A percentile compares a stretch with the other conserved stretches of the same genome.
Evolutionary conservation across 495 filamentous ascomycete species (phyloP).

Genomic region (Neurospora sp.): DNA sequence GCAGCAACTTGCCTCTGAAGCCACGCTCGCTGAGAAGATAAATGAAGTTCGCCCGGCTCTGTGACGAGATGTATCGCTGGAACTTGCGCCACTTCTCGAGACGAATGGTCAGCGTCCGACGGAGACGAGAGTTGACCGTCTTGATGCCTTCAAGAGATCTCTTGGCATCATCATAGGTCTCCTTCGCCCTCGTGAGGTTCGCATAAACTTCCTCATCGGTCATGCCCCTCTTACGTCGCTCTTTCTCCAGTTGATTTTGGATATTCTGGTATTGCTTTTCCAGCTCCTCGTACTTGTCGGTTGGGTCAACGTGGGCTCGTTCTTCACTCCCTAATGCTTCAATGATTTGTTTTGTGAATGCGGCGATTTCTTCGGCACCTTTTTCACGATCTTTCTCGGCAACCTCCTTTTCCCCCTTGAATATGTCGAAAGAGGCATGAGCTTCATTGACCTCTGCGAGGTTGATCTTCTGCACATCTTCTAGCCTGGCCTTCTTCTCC

Average conservation of each 20-base stretch:
- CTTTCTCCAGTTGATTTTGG: slow-evolving; percentile 37
- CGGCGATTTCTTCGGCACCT: slow-evolving; percentile 33
- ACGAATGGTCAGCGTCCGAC: slow-evolving; percentile 56
- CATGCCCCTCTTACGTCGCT: slow-evolving; percentile 41
- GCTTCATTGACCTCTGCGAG: slow-evolving; percentile 59
- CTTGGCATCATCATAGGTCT: slow-evolving; percentile 28
- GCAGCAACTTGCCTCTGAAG: slow-evolving; percentile 70
- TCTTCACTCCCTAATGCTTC: slow-evolving; percentile 1
- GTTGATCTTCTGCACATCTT: slow-evolving; percentile 40
- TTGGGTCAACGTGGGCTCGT: slow-evolving; percentile 29
- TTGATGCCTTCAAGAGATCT: slow-evolving; percentile 33
- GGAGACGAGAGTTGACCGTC: slow-evolving; percentile 46
- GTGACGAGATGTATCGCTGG: slow-evolving; percentile 67
- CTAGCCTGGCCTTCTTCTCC: slow-evolving; percentile 35
- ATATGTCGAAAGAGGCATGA: slow-evolving; percentile 38
- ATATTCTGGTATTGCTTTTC: slow-evolving; percentile 54
- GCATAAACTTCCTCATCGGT: slow-evolving; percentile 54
- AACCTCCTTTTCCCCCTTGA: slow-evolving; percentile 34
- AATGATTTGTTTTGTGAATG: slow-evolving; percentile 49
- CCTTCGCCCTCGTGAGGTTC: slow-evolving; percentile 21
- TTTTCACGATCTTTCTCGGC: slow-evolving; percentile 39
- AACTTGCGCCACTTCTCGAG: slow-evolving; percentile 71
- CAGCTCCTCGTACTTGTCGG: slow-evolving; percentile 51
- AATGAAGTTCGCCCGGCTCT: slow-evolving; percentile 75
- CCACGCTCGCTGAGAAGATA: slow-evolving; percentile 80